Evolutionary conservation across 257 asterid species (phyloP).

Genomic region (Ophiorrhiza pumila): DNA sequence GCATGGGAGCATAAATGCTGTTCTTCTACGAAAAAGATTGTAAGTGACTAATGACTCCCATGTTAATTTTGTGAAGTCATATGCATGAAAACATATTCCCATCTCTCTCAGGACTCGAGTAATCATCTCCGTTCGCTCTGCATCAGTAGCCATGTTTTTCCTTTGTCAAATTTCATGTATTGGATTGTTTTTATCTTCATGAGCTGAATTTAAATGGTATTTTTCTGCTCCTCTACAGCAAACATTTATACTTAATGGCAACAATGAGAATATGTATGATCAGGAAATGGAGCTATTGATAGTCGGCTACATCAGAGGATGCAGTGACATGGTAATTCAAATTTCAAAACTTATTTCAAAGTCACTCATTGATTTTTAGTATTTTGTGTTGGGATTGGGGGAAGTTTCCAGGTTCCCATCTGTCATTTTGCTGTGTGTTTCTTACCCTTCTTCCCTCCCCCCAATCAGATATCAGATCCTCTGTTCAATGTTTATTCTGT

Average conservation of each 20-base stretch:
- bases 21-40: constrained; percentile 47
- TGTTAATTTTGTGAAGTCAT: not conserved
- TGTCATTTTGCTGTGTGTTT: no score
- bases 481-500: no score
- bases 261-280: constrained; percentile 26
- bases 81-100: not conserved
- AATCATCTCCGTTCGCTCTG: no score
- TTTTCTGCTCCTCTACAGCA: constrained; percentile 36
- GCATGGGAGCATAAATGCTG: constrained; percentile 52
- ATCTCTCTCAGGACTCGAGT: not conserved
- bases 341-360: not conserved
- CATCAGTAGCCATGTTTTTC: no score
- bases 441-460: no score
- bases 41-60: constrained; percentile 35
- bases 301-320: constrained; percentile 65
- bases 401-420: not conserved
- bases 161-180: not conserved
- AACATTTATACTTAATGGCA: constrained; percentile 38
- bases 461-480: no score
- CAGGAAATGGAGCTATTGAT: constrained; percentile 50
- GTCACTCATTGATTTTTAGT: not conserved
- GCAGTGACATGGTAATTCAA: constrained; percentile 44
- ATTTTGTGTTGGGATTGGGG: not conserved
- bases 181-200: not conserved
- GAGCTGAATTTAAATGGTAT: not conserved